Evolutionary conservation across 169 alveolate species (phyloP), one percentile per base, ranked within the genome.

Genomic region (Cryptosporidium ryanae): DNA sequence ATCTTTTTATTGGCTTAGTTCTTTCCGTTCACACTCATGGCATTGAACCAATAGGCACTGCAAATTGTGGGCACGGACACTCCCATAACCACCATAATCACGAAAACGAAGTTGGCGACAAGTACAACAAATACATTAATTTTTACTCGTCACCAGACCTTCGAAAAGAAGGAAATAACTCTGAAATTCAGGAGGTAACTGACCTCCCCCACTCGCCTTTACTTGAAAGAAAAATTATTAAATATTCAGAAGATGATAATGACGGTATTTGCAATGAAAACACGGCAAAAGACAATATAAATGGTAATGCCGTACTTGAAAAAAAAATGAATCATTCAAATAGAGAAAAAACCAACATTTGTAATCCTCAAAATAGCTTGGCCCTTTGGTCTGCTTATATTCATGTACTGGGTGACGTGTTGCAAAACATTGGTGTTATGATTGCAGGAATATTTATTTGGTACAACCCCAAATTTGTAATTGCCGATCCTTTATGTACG

Each of bases 401-500:
- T 49, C 99, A 97, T 89, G 96, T 98, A 12, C 50, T 96, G 2
- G 99, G 99, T 38, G 99, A 97, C 90, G 92, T 95, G 4, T 65
- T 96, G 29, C 97, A 96, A 92, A 94, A 96, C 70, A 90, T 97
- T 55, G 99, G 99, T 21, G 98, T 97, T 1, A 90, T 96, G 90
- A 94, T 97, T 44, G 99, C 99, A 25, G 98, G 98, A 10, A 52
- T 92, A 0, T 70, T 95, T 57, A 96, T 96, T 55, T 96, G 94
- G 94, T 65, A 82, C 82, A 68, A 92, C 31, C 97, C 98, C 32
- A 82, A 83, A 25, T 95, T 92, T 82, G 82, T 92, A 17, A 90
- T 96, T 25, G 97, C 98, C 15, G 99, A 97, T 64, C 99, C 99
- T 31, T 91, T 97, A 15, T 97, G 99, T 91, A 97, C 99, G 0